phyloP scores from a whole-genome alignment of 2,329 filamentous ascomycete species.

The Stemphylium vesicarium region DNA sequence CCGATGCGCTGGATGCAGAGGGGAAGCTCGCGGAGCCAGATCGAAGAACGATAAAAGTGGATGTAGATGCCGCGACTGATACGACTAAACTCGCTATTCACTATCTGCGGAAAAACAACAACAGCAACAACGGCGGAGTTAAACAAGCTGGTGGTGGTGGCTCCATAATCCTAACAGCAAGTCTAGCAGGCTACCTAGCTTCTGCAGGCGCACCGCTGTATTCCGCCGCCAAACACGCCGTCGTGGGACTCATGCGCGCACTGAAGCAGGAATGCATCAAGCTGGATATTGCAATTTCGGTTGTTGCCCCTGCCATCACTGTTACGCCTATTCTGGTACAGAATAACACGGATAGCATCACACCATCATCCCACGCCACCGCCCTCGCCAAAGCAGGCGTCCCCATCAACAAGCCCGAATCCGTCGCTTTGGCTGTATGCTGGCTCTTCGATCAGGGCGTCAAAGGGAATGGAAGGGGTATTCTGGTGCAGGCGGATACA shows the following conservation, averaged over 20 bases:
- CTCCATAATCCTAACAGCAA: conserved; percentile 56
- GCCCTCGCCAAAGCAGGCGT: conserved; percentile 55
- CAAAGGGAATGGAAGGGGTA: conserved; percentile 54
- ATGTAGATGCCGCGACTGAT: conserved; percentile 56
- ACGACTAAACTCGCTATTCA: conserved; percentile 58
- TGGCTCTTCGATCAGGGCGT: conserved; percentile 54
- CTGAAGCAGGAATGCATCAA: conserved; percentile 58
- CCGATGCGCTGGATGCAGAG: conserved; percentile 49
- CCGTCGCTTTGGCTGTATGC: conserved; percentile 53
- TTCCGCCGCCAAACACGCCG: conserved; percentile 58
- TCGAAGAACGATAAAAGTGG: conserved; percentile 53
- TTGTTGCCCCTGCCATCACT: conserved; percentile 59
- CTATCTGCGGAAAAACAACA: conserved; percentile 51
- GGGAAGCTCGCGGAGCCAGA: conserved; percentile 56
- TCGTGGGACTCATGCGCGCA: conserved; percentile 59
- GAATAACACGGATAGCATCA: conserved; percentile 35
- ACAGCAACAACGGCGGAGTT: background rate
- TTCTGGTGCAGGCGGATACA: conserved; percentile 54
- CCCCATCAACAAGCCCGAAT: conserved; percentile 56
- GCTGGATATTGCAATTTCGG: conserved; percentile 53
- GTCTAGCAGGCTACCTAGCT: conserved; percentile 57
- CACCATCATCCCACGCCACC: conserved; percentile 50
- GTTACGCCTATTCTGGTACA: conserved; percentile 53
- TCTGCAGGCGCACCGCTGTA: conserved; percentile 57
- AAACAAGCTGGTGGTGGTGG: conserved; percentile 38